Base-by-base conservation (phyloP, 495 filamentous ascomycete species). In the Xylaria nigripes region DNA sequence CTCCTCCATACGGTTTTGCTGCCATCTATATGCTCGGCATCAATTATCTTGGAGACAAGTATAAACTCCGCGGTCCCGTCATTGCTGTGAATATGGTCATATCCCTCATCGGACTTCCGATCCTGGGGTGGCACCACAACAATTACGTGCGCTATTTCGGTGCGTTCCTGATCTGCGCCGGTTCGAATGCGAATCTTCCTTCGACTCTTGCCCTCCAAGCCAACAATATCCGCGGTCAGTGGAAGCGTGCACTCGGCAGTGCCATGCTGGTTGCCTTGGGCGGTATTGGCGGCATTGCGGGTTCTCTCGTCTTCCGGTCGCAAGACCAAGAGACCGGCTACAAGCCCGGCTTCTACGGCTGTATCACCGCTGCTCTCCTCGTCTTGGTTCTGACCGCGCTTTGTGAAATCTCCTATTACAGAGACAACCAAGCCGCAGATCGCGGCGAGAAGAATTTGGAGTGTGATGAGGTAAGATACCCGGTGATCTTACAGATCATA, bases 161-260 rank as follows among this genome's bases (percentile, higher is more conserved):
- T 16, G 72, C 80, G 13, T 86, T 85, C 68, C 62, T 85, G 29
- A 73, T 76, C 7, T 77, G 77, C 2, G 75, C 76, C 2, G 76
- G 75, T 10, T 67, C 69, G 22, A 83, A 82, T 53, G 71, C 77
- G 19, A 84, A 82, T 50, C 73, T 81, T 41, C 82, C 77, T 3
- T 63, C 56, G 3, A 54, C 70, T 23, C 61, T 85, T 61, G 75
- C 81, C 0, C 84, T 79, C 53, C 67, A 68, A 61, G 76, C 78
- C 9, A 85, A 84, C 66, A 86, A 86, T 54, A 74, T 85, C 61
- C 79, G 79, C 25, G 82, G 82, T 5, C 82, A 86, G 59, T 85
- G 81, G 82, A 84, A 80, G 48, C 75, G 82, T 18, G 83, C 82
- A 0, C 74, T 86, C 36, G 73, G 70, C 48, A 80, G 76, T 36